Base-by-base conservation (phyloP, 2,329 filamentous ascomycete genomes). In the Stagonosporopsis cucurbitacearum region DNA sequence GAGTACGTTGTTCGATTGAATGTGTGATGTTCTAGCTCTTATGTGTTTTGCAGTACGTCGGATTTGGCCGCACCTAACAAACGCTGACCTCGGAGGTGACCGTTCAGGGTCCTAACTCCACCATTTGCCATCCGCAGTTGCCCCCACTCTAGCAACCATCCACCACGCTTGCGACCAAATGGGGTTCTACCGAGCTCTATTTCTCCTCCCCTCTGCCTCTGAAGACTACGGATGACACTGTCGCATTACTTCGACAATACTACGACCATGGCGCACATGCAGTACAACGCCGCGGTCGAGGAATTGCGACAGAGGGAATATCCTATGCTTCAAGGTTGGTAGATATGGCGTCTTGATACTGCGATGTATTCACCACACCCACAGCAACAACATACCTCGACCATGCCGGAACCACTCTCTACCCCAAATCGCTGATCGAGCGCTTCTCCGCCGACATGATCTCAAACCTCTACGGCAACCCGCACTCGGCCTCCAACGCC, bases 391-490 rank as follows among this genome's bases (percentile, higher is more conserved):
- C 88, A 42, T 98, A 97, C 74, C 87, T 98, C 53, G 94, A 98
- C 67, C 93, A 98, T 88, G 92, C 92, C 0, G 94, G 92, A n/a
- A 91, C 91, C n/a, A 94, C 93, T 0, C 80, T 90, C 1, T 91
- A 90, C 70, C 81, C 92, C 37, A 94, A 89, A 73, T 92, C 90
- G 26, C 77, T 95, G 22, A 87, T 98, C 74, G 89, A 94, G 62
- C 81, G 79, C 22, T 96, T 96, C 76, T 86, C 91, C 8, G 75
- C 78, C n/a, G 90, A 95, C 57, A 88, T 97, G 83, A 88, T 88
- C 23, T 80, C 84, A 4, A 90, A 87, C 65, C 80, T 98, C 0
- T 92, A 93, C 64, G 94, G 93, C 33, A 98, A 98, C 60, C 94
- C 94, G 0, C 94, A 98, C 76, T 97, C 94, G 0, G 88, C 86